Conservation (phyloP, 345 rosid genomes). For the Sonneratia alba region DNA sequence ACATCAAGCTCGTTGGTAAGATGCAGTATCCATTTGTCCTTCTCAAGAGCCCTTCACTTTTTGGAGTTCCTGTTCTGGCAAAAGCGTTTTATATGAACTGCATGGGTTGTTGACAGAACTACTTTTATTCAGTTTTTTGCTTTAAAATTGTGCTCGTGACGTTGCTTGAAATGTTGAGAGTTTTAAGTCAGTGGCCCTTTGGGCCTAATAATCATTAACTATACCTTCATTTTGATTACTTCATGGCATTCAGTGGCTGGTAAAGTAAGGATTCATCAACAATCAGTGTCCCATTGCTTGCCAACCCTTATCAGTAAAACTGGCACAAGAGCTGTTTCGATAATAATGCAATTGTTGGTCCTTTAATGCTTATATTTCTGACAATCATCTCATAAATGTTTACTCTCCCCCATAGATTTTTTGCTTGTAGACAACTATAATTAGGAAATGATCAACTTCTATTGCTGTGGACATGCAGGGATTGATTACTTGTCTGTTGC, state of each 20-base stretch:
- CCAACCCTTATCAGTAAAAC: too few species aligned
- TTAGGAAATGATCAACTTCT: not conserved
- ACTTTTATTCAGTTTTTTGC: too few species aligned
- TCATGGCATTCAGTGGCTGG: not conserved
- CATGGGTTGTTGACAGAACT: not conserved
- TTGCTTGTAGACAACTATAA: not conserved
- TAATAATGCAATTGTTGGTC: too few species aligned
- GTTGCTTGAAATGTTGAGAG: not conserved
- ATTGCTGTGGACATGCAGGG: constrained; percentile 7
- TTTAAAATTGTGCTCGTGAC: too few species aligned
- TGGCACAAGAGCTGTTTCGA: too few species aligned
- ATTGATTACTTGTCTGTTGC: constrained; percentile 9
- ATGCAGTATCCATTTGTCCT: not conserved
- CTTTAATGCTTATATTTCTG: too few species aligned
- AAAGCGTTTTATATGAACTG: not conserved
- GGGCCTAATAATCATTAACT: not conserved
- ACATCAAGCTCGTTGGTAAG: constrained; percentile 72
- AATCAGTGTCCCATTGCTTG: not conserved
- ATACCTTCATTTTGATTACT: not conserved
- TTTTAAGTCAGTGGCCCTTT: not conserved
- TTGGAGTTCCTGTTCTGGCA: not conserved
- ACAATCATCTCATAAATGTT: too few species aligned
- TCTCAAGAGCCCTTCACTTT: not conserved
- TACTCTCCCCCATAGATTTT: not conserved
- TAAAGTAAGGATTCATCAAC: not conserved